Evolutionary conservation across 1,284 basidiomycete species (phyloP), one percentile per base, ranked within the genome.

Genomic region (Leccinum subatratum): DNA sequence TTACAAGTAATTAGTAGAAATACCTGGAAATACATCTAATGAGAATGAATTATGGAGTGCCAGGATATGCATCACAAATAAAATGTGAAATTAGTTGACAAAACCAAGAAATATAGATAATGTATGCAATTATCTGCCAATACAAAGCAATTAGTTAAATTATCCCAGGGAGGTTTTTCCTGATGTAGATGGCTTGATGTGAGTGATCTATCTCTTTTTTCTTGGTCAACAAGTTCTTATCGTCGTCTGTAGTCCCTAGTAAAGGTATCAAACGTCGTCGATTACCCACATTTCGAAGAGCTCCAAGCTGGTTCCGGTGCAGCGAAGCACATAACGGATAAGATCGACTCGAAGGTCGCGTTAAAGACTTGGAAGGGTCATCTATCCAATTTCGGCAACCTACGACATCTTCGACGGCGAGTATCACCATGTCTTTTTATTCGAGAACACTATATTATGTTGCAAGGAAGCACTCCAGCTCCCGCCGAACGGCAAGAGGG

Each of bases 391-490:
- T 99, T 99, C 72, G 97, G 97, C 68, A 87, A 92, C 69, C 88
- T 99, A 61, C 75, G 96, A 98, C 77, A 86, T 95, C 67, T 99
- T 99, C 79, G 89, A 91, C 69, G 97, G 96, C 71, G 96, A 99
- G 77, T 99, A 99, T 75, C 95, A 97, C 28, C 28, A 28, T 74
- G 96, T 99, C 66, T 99, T 98, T 83, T 83, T 99, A 45, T 99
- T 99, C 72, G 95, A 99, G 80, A 95, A 95, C 81, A 99, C 99
- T 79, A 93, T 99, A 72, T 85, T 99, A 16, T 99, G 97, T 80
- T 99, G 97, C 84, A 99, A 99, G 78, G 97, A 90, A 79, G 86
- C 86, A 7, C 76, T 82, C 18, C 81, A 81, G 20, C 79, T 79
- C 4, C 82, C 81, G 7, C 78, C 80, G 59, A 86, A 83, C 69